A percentile compares a stretch with the other conserved stretches of the same genome.
These are phyloP conservation scores for Saccharomyces hybrid DNA, from an alignment of 1,139 yeast species.

Conservation along the genomic window DNA sequence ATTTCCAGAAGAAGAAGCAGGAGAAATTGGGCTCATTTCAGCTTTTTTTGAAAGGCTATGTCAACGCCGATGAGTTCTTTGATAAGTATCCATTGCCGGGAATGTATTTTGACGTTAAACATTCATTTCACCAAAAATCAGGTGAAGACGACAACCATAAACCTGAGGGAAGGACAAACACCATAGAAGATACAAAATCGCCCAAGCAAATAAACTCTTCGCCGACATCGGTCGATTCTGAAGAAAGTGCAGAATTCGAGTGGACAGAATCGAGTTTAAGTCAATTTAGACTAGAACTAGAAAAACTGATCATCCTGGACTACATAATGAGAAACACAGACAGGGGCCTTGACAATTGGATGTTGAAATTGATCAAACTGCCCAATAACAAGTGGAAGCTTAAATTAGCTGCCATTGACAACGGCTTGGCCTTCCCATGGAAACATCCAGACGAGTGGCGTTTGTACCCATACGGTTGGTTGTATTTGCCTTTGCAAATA, in stretches of 20 bases:
- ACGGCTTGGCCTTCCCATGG: conserved; percentile 75
- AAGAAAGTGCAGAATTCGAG: conserved; percentile 29
- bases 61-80: conserved; percentile 57
- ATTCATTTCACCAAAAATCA: conserved; percentile 2
- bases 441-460: conserved; percentile 81
- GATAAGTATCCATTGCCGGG: conserved; percentile 51
- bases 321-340: conserved; percentile 72
- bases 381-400: conserved; percentile 39
- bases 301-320: conserved; percentile 62
- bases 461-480: conserved; percentile 75
- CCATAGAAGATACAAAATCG: neutral
- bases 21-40: conserved; percentile 63
- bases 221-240: conserved; percentile 8
- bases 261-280: conserved; percentile 49
- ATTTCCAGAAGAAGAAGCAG: conserved; percentile 15
- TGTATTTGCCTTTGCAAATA: conserved; percentile 54
- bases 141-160: neutral
- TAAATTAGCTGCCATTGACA: conserved; percentile 68
- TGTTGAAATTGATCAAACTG: conserved; percentile 42
- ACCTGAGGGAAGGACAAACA: neutral
- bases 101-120: conserved; percentile 8
- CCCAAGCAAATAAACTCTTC: conserved; percentile 6
- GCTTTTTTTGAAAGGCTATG: conserved; percentile 50
- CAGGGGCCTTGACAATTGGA: conserved; percentile 71
- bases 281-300: conserved; percentile 57